A percentile compares a stretch with the other conserved stretches of the same genome.
Conservation (phyloP, 176 grass and related monocot species). For the Musa beccarii region DNA sequence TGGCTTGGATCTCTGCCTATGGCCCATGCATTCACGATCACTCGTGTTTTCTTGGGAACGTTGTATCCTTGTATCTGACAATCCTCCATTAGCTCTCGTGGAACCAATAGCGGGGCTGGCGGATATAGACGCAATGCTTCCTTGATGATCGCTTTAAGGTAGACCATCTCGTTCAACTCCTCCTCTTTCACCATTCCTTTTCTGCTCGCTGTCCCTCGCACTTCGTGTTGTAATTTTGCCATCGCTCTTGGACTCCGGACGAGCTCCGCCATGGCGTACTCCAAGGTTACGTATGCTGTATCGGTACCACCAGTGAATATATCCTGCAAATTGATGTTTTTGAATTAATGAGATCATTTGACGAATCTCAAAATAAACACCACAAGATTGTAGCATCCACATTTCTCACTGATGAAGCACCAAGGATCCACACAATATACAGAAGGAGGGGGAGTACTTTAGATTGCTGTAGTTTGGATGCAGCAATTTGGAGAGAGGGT, state of each 20-base stretch:
- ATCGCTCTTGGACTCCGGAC: conserved; percentile 15
- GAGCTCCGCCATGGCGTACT: conserved; percentile 26
- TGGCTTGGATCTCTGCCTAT: conserved; percentile 23
- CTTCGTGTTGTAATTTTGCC: conserved; percentile 24
- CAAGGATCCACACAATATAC: no score
- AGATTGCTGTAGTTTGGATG: no score
- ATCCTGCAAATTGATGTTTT: neutral
- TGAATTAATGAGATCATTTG: no score
- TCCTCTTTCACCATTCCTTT: conserved; percentile 20
- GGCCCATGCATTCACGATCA: conserved; percentile 46
- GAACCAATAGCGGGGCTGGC: no score
- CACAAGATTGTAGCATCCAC: no score
- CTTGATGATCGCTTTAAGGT: conserved; percentile 32
- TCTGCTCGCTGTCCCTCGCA: conserved; percentile 5
- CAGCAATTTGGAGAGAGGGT: no score
- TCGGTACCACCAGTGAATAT: conserved; percentile 14
- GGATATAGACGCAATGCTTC: neutral
- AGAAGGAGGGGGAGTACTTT: no score
- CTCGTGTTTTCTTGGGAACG: neutral
- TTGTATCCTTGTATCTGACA: no score
- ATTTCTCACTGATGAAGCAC: no score
- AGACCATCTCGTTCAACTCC: neutral
- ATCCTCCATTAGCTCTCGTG: no score
- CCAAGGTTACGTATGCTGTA: conserved; percentile 8
- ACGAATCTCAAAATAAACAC: no score